Conservation (phyloP, 164 flowering plant genomes). For the Macadamia integrifolia region DNA sequence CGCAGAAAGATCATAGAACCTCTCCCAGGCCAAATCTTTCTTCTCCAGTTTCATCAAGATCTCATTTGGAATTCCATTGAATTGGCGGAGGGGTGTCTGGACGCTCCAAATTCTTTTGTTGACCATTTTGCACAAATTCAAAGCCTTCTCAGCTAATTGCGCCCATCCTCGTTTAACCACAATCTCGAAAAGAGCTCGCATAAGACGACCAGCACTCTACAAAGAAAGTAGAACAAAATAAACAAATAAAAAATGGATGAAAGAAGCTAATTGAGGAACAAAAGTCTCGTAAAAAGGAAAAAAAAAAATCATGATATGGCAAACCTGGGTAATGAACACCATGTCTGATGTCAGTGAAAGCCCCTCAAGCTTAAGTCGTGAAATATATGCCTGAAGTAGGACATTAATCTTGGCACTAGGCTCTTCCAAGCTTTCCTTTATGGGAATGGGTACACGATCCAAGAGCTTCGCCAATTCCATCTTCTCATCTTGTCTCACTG, state of each 20-base stretch:
- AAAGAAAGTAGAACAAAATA: slow-evolving; percentile 10
- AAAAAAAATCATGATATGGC: not conserved
- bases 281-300: too few species aligned
- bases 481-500: slow-evolving; percentile 97
- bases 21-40: slow-evolving; percentile 94
- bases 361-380: slow-evolving; percentile 94
- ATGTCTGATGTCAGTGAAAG: slow-evolving; percentile 95
- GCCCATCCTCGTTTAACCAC: slow-evolving; percentile 97
- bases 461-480: slow-evolving; percentile 91
- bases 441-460: slow-evolving; percentile 94
- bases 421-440: slow-evolving; percentile 95
- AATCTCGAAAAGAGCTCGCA: slow-evolving; percentile 96
- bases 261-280: not conserved
- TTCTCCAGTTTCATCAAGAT: slow-evolving; percentile 83
- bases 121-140: slow-evolving; percentile 93
- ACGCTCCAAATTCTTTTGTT: slow-evolving; percentile 96
- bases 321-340: slow-evolving; percentile 95
- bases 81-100: slow-evolving; percentile 97
- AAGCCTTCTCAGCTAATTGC: slow-evolving; percentile 88
- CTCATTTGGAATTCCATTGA: slow-evolving; percentile 75
- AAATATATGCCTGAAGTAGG: slow-evolving; percentile 91
- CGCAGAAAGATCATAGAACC: slow-evolving; percentile 84
- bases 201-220: slow-evolving; percentile 96
- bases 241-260: slow-evolving; percentile 4
- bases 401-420: slow-evolving; percentile 99